Percentiles rank a stretch among this genome's conserved stretches.
phyloP scores from a whole-genome alignment of 208 protist species.

The Crithidia bombi region DNA sequence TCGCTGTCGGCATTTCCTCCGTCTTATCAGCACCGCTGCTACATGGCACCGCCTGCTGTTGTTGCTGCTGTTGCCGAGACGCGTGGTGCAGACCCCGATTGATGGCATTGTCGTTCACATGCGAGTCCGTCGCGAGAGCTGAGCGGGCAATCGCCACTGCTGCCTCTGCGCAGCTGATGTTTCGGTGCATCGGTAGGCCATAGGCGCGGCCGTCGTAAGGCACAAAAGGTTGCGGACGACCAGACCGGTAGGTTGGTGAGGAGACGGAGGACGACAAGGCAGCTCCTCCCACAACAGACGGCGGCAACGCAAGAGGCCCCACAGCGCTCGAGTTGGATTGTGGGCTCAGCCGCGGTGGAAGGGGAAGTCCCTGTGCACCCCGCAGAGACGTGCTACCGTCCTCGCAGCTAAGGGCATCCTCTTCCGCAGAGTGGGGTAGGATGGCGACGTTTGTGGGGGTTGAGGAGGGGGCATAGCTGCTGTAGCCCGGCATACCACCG shows the following conservation, averaged over 20 bases:
- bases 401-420: slow-evolving; percentile 23
- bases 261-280: background rate
- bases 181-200: slow-evolving; percentile 27
- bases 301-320: slow-evolving; percentile 9
- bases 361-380: background rate
- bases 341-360: slow-evolving; percentile 19
- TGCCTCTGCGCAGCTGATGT: slow-evolving; percentile 13
- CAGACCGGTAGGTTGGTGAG: slow-evolving; percentile 1
- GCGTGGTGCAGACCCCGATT: background rate
- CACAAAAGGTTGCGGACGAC: slow-evolving; percentile 34
- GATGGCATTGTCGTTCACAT: background rate
- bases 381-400: background rate
- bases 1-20: too few relatives aligned
- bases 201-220: slow-evolving; percentile 59
- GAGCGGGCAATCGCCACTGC: slow-evolving; percentile 7
- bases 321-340: background rate
- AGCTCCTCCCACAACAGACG: background rate
- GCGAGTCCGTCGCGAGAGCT: background rate
- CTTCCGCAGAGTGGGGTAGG: background rate
- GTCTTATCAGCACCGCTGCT: too few relatives aligned
- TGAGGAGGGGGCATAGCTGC: slow-evolving; percentile 5
- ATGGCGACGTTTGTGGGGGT: background rate
- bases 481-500: background rate
- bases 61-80: background rate
- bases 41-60: too few relatives aligned